Evolutionary conservation across 306 rosid species (phyloP).

Genomic region (Prunus davidiana): DNA sequence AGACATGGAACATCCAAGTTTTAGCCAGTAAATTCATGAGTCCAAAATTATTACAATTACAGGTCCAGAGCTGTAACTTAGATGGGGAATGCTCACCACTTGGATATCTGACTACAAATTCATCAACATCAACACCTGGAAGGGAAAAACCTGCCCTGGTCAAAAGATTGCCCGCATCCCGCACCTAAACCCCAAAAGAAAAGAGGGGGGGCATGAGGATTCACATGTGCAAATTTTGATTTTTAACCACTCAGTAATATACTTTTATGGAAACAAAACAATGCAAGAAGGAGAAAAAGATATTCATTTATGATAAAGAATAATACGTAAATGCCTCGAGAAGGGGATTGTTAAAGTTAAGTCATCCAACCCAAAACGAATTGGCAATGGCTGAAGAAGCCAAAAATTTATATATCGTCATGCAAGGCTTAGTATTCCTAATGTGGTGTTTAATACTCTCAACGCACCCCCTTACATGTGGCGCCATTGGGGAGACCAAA

Average conservation of each 20-base stretch:
- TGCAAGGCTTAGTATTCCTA: neutral
- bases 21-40: neutral
- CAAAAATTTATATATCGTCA: neutral
- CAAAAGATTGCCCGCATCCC: conserved; percentile 98
- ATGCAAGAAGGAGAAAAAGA: neutral
- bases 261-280: neutral
- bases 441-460: neutral
- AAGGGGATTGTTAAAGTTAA: neutral
- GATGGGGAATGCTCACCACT: conserved; percentile 55
- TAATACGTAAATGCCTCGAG: neutral
- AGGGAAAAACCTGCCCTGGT: conserved; percentile 91
- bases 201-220: neutral
- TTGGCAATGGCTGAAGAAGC: neutral
- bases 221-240: neutral
- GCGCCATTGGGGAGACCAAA: neutral
- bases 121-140: conserved; percentile 95
- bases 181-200: conserved; percentile 48
- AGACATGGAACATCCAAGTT: neutral
- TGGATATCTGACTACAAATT: conserved; percentile 72
- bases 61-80: neutral
- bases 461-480: neutral
- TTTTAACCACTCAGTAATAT: neutral
- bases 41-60: neutral
- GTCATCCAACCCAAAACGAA: neutral
- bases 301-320: neutral